phyloP scores from a whole-genome alignment of 371 early-diverging fungal genomes.

The Ecytonucleospora hepatopenaei region DNA sequence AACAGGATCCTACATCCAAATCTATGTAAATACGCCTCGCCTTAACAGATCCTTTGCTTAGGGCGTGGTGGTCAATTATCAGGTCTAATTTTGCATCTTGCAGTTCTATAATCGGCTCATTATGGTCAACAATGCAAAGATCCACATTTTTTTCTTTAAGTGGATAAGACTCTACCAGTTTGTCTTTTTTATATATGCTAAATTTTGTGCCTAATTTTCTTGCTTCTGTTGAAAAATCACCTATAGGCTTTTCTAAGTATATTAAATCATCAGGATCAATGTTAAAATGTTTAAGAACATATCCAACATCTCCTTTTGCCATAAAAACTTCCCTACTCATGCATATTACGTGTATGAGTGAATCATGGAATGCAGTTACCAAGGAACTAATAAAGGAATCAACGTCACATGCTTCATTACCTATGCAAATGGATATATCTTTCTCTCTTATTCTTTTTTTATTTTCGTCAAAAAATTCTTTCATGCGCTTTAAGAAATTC shows the following conservation, averaged over 20 bases:
- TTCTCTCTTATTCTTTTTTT: conserved; percentile 6
- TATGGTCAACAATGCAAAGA: conserved; percentile 42
- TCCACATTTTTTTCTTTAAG: conserved; percentile 31
- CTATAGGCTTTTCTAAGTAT: conserved; percentile 39
- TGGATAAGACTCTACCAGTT: background rate
- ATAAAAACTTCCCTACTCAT: conserved; percentile 49
- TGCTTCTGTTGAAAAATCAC: conserved; percentile 12
- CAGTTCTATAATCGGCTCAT: conserved; percentile 38
- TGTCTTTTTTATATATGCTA: conserved; percentile 9
- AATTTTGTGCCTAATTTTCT: conserved; percentile 24
- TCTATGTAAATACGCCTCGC: conserved; percentile 42
- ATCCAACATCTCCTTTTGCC: conserved; percentile 51
- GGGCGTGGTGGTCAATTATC: conserved; percentile 47
- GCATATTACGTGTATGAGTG: conserved; percentile 50
- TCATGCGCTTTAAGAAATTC: conserved; percentile 23
- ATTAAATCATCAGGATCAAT: conserved; percentile 48
- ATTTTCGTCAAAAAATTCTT: conserved; percentile 25
- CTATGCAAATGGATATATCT: conserved; percentile 40
- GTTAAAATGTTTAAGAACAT: conserved; percentile 27
- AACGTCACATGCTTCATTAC: conserved; percentile 54
- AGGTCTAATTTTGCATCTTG: conserved; percentile 21
- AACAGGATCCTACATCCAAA: conserved; percentile 34
- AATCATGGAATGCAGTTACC: conserved; percentile 43
- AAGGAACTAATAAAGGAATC: conserved; percentile 55
- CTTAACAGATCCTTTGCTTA: background rate